These are phyloP conservation scores for Mangifera indica DNA, from an alignment of 345 rosid species.

Conservation along the genomic window DNA sequence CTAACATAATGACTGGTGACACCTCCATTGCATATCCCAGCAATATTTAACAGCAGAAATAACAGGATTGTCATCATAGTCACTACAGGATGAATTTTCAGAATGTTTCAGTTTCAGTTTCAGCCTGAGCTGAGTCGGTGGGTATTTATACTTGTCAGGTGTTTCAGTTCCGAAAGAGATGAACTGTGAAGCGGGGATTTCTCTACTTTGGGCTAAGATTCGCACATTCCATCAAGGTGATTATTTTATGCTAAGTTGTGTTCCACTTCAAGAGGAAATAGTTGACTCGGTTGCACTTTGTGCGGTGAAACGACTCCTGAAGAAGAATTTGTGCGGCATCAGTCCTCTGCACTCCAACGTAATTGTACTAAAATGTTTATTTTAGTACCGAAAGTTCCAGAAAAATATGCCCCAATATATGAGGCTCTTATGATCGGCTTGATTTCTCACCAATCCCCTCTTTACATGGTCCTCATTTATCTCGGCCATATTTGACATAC, in stretches of 20 bases:
- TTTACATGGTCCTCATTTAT: too few relatives aligned
- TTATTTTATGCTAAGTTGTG: neutral
- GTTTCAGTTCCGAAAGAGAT: neutral
- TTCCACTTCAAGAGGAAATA: neutral
- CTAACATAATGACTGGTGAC: constrained; percentile 29
- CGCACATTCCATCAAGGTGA: neutral
- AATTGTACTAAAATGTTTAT: neutral
- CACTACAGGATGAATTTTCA: too few relatives aligned
- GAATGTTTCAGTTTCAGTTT: neutral
- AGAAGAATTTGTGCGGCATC: neutral
- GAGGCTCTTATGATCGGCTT: neutral
- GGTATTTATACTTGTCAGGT: neutral
- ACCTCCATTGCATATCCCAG: constrained; percentile 23
- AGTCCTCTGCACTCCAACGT: neutral
- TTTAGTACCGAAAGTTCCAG: neutral
- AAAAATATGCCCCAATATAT: neutral
- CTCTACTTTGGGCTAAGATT: neutral
- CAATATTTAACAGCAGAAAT: constrained; percentile 8
- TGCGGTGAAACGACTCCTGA: neutral
- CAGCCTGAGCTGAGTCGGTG: neutral
- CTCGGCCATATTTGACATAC: too few relatives aligned
- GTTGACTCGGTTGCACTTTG: neutral
- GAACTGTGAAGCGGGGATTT: neutral
- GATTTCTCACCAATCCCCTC: too few relatives aligned
- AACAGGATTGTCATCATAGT: neutral